Base-by-base conservation (phyloP, 192 early-diverging fungal species). In the Backusella parvicylindrica region DNA sequence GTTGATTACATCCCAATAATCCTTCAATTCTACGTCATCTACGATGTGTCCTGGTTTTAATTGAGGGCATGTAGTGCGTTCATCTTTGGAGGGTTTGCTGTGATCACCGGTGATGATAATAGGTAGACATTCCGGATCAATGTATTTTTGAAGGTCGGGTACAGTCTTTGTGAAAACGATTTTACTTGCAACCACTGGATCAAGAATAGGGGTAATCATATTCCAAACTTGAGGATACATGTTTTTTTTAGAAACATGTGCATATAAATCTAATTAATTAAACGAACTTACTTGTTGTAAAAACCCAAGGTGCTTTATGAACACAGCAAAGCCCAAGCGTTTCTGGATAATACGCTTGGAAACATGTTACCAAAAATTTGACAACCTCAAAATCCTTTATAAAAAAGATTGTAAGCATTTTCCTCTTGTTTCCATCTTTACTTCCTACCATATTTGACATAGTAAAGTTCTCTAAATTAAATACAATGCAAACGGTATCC, bases 271-370 rank as follows among this genome's bases (percentile, higher is more conserved):
- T 31, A 13, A 26, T 35, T 41, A 11, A 40, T 16, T 1, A 26
- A 26, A 11, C 7, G 2, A 12, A 70, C 41, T 64, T 53, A 81
- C 70, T 64, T 36, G 76, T 89, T 73, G 89, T 84, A 79, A 97
- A 97, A 33, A 97, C 85, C 91, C 95, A 97, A 31, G 95, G 95
- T 2, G 95, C 94, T 69, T 91, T 89, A 77, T 96, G 93, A 47
- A 98, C 89, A 15, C 96, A 84, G 38, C 90, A 89, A 15, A 87
- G 77, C 23, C 95, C 96, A 7, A 98, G 87, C 6, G 88, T 91
- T 78, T 98, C 96, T 1, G 96, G 96, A 78, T 97, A 98, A 82
- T 95, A 96, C 43, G 91, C 88, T 81, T 97, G 91, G 73, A 97
- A 89, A 80, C 90, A 92, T 63, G 84, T 83, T 36, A 95, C 76